phyloP scores from a whole-genome alignment of 78 protist genomes.

The Protostelium mycophagum region DNA sequence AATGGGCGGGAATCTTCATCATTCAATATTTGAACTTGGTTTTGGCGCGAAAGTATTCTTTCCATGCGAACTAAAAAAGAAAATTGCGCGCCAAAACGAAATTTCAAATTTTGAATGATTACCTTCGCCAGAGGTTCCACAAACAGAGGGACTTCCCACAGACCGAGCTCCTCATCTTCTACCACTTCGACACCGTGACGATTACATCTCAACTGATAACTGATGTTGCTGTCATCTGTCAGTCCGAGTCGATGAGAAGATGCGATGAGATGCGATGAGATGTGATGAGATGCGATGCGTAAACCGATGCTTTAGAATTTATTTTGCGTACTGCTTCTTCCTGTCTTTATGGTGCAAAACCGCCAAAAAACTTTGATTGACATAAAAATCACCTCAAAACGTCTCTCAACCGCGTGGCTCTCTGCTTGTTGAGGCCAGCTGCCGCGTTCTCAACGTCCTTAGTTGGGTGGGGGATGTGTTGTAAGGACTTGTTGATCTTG shows the following conservation, averaged over 20 bases:
- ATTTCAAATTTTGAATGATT: neutral
- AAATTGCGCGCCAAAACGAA: too few relatives aligned
- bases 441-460: neutral
- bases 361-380: too few relatives aligned
- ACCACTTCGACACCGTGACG: neutral
- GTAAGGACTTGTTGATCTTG: neutral
- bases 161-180: neutral
- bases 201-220: neutral
- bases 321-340: too few relatives aligned
- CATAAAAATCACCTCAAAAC: neutral
- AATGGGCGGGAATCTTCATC: neutral
- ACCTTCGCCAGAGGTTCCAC: neutral
- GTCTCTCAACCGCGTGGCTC: neutral
- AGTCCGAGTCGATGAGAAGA: too few relatives aligned
- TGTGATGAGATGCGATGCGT: too few relatives aligned
- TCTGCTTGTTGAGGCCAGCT: neutral
- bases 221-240: neutral
- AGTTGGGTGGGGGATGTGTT: neutral
- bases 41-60: too few relatives aligned
- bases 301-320: too few relatives aligned
- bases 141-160: neutral
- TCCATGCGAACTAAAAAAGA: too few relatives aligned
- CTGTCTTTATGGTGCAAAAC: neutral
- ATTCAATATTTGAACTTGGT: neutral
- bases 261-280: too few relatives aligned